Evolutionary conservation across 2,329 filamentous ascomycete genomes (phyloP).

Genomic region (Drechmeria coniospora): DNA sequence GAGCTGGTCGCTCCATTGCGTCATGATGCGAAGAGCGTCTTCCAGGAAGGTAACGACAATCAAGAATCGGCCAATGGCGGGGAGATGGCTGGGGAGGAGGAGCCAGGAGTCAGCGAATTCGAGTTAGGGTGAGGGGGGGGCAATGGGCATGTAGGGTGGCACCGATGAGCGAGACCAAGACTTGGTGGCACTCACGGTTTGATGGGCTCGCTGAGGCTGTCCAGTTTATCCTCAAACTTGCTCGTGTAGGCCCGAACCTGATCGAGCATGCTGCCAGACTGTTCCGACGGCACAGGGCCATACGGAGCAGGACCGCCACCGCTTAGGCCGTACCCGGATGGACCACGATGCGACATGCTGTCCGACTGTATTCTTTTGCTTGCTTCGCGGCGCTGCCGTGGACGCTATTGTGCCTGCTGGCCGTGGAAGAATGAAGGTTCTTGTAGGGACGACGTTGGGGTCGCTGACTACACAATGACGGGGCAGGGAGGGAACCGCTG

Average conservation of each 20-base stretch:
- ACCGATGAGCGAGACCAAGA: neutral
- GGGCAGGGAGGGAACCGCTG: too few species aligned
- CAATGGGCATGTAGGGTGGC: too few species aligned
- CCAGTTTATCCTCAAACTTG: slow-evolving; percentile 93
- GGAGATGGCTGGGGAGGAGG: slow-evolving; percentile 56
- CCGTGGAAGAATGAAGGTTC: too few species aligned
- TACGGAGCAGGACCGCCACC: slow-evolving; percentile 50
- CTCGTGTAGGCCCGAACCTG: slow-evolving; percentile 86
- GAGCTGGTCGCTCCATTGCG: slow-evolving; percentile 93
- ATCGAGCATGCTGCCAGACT: slow-evolving; percentile 51
- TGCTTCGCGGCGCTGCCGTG: too few species aligned
- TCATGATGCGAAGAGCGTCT: slow-evolving; percentile 88
- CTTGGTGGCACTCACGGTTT: slow-evolving; percentile 54
- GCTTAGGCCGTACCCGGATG: slow-evolving; percentile 73
- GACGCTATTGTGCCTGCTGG: too few species aligned
- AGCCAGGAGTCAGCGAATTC: slow-evolving; percentile 6
- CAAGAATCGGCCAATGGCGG: slow-evolving; percentile 87
- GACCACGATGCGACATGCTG: slow-evolving; percentile 37
- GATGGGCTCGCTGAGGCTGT: slow-evolving; percentile 73
- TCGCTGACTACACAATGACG: too few species aligned
- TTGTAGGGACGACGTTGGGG: too few species aligned
- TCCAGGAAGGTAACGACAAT: slow-evolving; percentile 98
- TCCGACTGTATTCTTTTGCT: too few species aligned
- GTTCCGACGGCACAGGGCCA: slow-evolving; percentile 37
- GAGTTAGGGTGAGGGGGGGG: slow-evolving; percentile 9